Evolutionary conservation across 2,329 filamentous ascomycete genomes (phyloP), one percentile per base, ranked within the genome.

Genomic region (Trichoderma arundinaceum): DNA sequence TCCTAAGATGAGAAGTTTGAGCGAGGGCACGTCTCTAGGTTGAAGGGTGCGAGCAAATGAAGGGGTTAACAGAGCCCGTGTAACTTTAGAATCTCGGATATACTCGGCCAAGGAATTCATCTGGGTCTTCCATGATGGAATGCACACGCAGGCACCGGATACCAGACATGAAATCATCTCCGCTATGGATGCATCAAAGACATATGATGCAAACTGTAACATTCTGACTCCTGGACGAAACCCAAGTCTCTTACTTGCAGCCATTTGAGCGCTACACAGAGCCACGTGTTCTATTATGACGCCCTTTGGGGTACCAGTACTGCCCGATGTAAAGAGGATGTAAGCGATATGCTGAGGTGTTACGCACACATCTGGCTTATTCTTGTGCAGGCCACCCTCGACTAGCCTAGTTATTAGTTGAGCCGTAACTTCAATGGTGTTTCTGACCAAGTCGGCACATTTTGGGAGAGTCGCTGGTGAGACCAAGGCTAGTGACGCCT

Each of bases 281-380:
- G 65, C 7, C 1, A 38, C 43, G 19, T 71, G 69, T 15, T 68
- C 59, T 17, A 70, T 65, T 6, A 70, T 57, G 7, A 71, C 51
- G 15, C 69, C 69, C 38, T 71, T 71, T 12, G 69, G 68, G 13
- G 46, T 67, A 1, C 69, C 69, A 3, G 69, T 71, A 22, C 63
- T 68, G 2, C 69, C 69, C 3, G 68, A 70, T 3, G 69, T 71
- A 19, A 71, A 71, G 4, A 71, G 38, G 0, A 70, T 41, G 35
- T 71, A 71, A 0, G 63, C 66, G 8, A 67, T 49, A 49, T 69
- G 51, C 7, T 56, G 32, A 12, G 49, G 35, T 4, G 58, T 17
- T 32, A 66, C 49, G 2, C 8, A 4, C 7, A 46, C 48, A 33
- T 8, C 15, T 4, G 39, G 22, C n/a, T 28, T 63, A 17, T 13